Base-by-base conservation (phyloP, 306 rosid genomes). In the Lotus japonicus region DNA sequence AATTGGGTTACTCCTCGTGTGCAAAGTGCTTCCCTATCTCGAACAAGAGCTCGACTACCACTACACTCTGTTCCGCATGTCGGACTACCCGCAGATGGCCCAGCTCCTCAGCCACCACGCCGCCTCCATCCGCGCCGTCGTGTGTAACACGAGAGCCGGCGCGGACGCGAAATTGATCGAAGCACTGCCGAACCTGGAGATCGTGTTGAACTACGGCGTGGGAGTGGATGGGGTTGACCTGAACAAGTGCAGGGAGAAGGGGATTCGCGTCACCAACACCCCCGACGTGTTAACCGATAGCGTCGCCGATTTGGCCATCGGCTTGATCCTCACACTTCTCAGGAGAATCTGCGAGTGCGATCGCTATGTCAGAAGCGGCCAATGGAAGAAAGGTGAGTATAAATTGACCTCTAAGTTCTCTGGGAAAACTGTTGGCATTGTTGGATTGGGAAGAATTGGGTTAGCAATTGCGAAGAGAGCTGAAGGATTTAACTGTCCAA, bases 401-500 rank as follows among this genome's bases (percentile, higher is more conserved):
- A 80, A 77, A 41, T 62, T 87, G 79, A 83, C 89, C 51, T 79
- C 95, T 13, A 92, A 89, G 94, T 84, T 92, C 83, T 76, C 84
- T 71, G 96, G 98, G 33, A 86, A 92, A 82, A 85, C 81, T 4
- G 87, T 92, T 38, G 98, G 98, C 28, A 80, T 92, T 57, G 49
- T 92, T 6, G 96, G 97, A 49, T 14, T 92, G 63, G 98, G 98
- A 72, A 84, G 97, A 57, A 92, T 92, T 26, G 96, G 98, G 36
- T 14, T 51, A 54, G 97, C 87, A 64, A 48, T 92, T 71, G 97
- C 96, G 5, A 86, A 77, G 71, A 86, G 97, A 76, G 92, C 92
- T 60, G 91, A 90, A 83, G 96, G 82, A 63, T 94, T 94, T 53
- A 55, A 74, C 74, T 90, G 97, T 76, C 52, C 84, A 26, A 84